Conservation (phyloP, 306 rosid genomes). For the Sicyos edulis region DNA sequence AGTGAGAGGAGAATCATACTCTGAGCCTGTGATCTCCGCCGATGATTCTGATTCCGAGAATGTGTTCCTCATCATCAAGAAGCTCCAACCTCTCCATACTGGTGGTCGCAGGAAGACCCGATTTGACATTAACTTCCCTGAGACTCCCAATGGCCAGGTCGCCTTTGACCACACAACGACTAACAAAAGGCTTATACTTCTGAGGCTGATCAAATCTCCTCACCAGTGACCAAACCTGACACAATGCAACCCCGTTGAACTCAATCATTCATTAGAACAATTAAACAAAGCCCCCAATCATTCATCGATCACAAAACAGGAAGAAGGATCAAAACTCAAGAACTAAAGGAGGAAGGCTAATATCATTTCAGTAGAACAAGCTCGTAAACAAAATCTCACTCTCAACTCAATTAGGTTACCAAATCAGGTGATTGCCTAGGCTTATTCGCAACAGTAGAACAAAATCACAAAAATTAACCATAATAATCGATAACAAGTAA, state of each 20-base stretch:
- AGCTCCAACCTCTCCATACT: constrained; percentile 88
- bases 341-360: no score
- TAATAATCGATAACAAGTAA: no score
- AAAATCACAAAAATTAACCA: no score
- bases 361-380: no score
- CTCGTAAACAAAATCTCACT: no score
- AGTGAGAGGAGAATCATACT: constrained; percentile 34
- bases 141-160: constrained; percentile 85
- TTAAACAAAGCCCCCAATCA: no score
- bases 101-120: constrained; percentile 94
- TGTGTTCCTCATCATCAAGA: constrained; percentile 80
- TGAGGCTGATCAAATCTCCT: constrained; percentile 94
- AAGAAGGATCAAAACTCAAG: no score
- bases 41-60: constrained; percentile 68
- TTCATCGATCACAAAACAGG: no score
- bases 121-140: constrained; percentile 89
- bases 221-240: constrained; percentile 95
- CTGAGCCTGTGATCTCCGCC: constrained; percentile 87
- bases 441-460: no score
- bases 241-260: constrained; percentile 25
- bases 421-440: no score
- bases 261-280: not conserved
- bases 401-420: no score
- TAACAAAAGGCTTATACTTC: constrained; percentile 82
- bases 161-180: constrained; percentile 70